Percentiles rank a stretch among this genome's conserved stretches.
phyloP scores from a whole-genome alignment of 345 rosid genomes.

The sweet orange (Citrus sinensis) region DVS_A1.0 CM039161.1:7236001-7236500 shows the following conservation, averaged over 20 bases:
- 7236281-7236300: not conserved
- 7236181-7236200: not conserved
- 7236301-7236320: not conserved
- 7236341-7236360: not conserved
- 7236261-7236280: not conserved
- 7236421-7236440: conserved; percentile 74
- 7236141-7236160: not conserved
- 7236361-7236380: not conserved
- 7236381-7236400: not conserved
- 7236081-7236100: not conserved
- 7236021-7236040: not conserved
- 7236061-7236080: not conserved
- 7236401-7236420: conserved; percentile 41
- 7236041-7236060: not conserved
- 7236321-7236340: not conserved
- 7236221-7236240: not conserved
- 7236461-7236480: conserved; percentile 68
- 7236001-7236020: not conserved
- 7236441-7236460: conserved; percentile 33
- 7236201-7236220: not conserved
- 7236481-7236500: conserved; percentile 59
- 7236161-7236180: not conserved
- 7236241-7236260: not conserved
- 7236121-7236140: not conserved
- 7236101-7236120: not conserved